Base-by-base conservation (phyloP, 306 rosid genomes). In the Arachis hypogaea region DNA sequence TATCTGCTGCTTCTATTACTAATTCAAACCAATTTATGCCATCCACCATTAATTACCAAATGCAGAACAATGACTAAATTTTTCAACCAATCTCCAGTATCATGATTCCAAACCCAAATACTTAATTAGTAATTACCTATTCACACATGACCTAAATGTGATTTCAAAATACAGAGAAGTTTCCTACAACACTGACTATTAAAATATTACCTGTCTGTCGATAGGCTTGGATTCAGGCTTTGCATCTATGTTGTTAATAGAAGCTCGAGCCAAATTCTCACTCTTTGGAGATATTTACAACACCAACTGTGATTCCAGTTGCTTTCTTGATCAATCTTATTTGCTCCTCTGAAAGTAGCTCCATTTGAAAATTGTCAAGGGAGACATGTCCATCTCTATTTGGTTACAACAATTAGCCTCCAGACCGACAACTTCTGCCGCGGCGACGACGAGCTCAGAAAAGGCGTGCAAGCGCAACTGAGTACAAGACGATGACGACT, bases 281-380 rank as follows among this genome's bases (percentile, higher is more conserved):
- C 5, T 79, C 81, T 77, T 86, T 14, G 77, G 58, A 55, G 76
- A 76, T 63, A 69, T 18, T 18, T 18, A 73, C 11, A 50, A 8
- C 18, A 18, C 18, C 40, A 55, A 73, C 54, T 62, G 77, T 38
- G 42, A 60, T 44, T 33, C 57, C 28, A 33, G 60, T 18, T 68
- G 92, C 99, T 96, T 92, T 90, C 72, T 97, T 79, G 80, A 89
- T 96, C 0, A 91, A 18, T 18, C 18, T 18, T 18, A 18, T 18
- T 18, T 73, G 78, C 38, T 87, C 92, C 82, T 78, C 84, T 0
- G 51, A 38, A 47, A 96, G 97, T 63, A 84, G 85, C 63, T 84
- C 96, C 92, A 92, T 88, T 55, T 95, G 98, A n/a, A 84, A 96
- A 60, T 86, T 87, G 73, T 95, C 98, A 47, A 89, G 93, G 18